Percentiles rank a stretch among this genome's conserved stretches.
Evolutionary conservation across 2,329 filamentous ascomycete genomes (phyloP).

Genomic region (Xylaria sp.): DNA sequence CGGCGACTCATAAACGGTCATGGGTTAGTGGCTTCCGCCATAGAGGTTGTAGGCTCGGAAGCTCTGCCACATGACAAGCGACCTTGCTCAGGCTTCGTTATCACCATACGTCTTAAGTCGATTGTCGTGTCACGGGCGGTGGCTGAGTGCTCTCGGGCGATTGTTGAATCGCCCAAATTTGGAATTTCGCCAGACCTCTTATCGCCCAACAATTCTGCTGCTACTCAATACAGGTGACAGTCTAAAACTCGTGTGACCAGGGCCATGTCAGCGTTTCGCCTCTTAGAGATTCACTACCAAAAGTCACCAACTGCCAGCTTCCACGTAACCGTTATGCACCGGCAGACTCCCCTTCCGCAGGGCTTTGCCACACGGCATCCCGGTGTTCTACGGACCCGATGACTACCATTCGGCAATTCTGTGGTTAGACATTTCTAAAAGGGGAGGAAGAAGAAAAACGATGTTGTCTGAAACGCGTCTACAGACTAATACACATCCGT

Average conservation of each 20-base stretch:
- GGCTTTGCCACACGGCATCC: conserved; percentile 2
- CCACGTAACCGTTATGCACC: not conserved
- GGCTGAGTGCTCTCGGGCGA: conserved; percentile 17
- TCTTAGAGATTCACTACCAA: not conserved
- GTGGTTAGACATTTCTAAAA: not conserved
- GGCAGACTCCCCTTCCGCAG: conserved; percentile 10
- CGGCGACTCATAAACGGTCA: not conserved
- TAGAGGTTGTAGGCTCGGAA: not conserved
- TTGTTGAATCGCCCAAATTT: conserved; percentile 12
- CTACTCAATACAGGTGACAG: not conserved
- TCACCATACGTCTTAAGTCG: not conserved
- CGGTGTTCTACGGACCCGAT: not conserved
- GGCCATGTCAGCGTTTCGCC: not conserved
- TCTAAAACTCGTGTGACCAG: not conserved
- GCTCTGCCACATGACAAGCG: conserved; percentile 6
- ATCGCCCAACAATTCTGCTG: not conserved
- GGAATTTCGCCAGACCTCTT: conserved; percentile 14
- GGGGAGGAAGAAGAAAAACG: too few species aligned
- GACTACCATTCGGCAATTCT: not conserved
- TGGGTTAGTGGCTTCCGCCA: not conserved
- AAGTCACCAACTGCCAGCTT: not conserved
- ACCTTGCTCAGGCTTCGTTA: not conserved
- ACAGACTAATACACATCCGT: not conserved
- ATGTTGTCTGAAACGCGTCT: not conserved
- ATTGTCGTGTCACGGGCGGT: conserved; percentile 16